Evolutionary conservation across 192 early-diverging fungal species (phyloP).

Genomic region (Thoreauomyces humboldtii): DNA sequence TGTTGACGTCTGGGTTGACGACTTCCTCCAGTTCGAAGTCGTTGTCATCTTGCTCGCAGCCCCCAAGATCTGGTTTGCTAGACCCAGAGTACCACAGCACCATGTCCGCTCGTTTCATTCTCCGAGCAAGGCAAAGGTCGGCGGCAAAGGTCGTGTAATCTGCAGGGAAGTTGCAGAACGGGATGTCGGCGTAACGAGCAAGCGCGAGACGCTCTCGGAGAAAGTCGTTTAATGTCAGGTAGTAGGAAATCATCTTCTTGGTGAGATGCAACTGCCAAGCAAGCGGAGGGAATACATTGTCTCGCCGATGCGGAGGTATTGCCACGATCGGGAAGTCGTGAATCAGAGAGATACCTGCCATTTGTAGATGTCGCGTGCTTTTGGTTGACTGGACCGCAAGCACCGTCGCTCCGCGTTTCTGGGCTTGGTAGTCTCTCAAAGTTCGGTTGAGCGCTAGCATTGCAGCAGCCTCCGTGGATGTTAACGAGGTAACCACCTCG

Average conservation of each 20-base stretch:
- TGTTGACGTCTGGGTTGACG: slow-evolving; percentile 70
- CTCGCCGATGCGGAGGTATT: slow-evolving; percentile 68
- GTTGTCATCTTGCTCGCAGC: slow-evolving; percentile 78
- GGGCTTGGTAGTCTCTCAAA: slow-evolving; percentile 61
- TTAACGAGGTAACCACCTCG: slow-evolving; percentile 50
- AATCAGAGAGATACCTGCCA: slow-evolving; percentile 49
- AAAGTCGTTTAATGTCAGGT: slow-evolving; percentile 72
- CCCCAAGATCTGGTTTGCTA: slow-evolving; percentile 82
- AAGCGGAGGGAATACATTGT: slow-evolving; percentile 71
- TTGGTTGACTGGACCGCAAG: slow-evolving; percentile 71
- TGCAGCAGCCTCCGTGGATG: slow-evolving; percentile 50
- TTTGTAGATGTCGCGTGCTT: slow-evolving; percentile 40
- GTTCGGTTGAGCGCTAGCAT: slow-evolving; percentile 56
- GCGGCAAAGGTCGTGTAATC: slow-evolving; percentile 79
- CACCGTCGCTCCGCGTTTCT: slow-evolving; percentile 63
- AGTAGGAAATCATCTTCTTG: slow-evolving; percentile 72
- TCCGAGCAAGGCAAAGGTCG: slow-evolving; percentile 82
- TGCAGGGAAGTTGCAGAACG: slow-evolving; percentile 83
- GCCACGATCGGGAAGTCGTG: slow-evolving; percentile 68
- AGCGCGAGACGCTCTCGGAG: slow-evolving; percentile 70
- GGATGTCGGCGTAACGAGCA: slow-evolving; percentile 79
- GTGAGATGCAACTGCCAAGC: slow-evolving; percentile 79
- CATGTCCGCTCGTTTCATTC: slow-evolving; percentile 73
- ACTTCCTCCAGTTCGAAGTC: slow-evolving; percentile 52
- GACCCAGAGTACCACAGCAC: slow-evolving; percentile 89